A percentile compares a stretch with the other conserved stretches of the same genome.
These are phyloP conservation scores for Podospora pseudoanserina DNA, from an alignment of 495 filamentous ascomycete species.

Conservation along the genomic window DNA sequence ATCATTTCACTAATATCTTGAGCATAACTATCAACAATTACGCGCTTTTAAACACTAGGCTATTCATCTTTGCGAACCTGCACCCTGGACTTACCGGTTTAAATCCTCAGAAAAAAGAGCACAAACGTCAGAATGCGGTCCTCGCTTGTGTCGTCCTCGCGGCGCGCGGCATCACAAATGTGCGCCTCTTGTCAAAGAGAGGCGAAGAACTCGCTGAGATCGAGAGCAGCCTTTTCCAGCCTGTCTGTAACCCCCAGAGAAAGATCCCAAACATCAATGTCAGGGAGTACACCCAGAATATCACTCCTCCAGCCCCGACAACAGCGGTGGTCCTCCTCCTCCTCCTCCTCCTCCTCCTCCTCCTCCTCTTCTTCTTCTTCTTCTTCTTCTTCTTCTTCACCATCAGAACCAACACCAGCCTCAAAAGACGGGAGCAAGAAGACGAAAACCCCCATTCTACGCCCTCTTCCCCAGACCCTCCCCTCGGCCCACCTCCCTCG, in stretches of 20 bases:
- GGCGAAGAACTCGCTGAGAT: slow-evolving; percentile 8
- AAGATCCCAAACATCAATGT: neutral
- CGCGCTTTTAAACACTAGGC: neutral
- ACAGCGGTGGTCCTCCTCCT: neutral
- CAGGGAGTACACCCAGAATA: neutral
- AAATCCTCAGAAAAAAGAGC: neutral
- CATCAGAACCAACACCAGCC: neutral
- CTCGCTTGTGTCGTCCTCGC: slow-evolving; percentile 18
- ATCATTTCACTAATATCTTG: neutral
- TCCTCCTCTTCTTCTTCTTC: neutral
- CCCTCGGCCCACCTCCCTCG: slow-evolving; percentile 70
- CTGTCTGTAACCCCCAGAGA: neutral
- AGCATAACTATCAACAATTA: neutral
- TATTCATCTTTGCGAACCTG: no score
- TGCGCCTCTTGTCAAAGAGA: slow-evolving; percentile 29
- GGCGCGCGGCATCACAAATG: slow-evolving; percentile 20
- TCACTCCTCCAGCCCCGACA: neutral
- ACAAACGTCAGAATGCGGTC: slow-evolving; percentile 18
- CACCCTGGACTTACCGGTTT: neutral
- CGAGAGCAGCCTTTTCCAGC: neutral
- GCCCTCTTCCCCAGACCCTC: slow-evolving; percentile 78
- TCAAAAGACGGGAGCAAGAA: slow-evolving; percentile 6
- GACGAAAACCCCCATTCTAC: slow-evolving; percentile 54
- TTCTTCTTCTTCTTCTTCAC: slow-evolving; percentile 1
- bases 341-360: slow-evolving; percentile 11